phyloP scores from a whole-genome alignment of 371 early-diverging fungal species.

The Blastocladiella emersonii region DNA sequence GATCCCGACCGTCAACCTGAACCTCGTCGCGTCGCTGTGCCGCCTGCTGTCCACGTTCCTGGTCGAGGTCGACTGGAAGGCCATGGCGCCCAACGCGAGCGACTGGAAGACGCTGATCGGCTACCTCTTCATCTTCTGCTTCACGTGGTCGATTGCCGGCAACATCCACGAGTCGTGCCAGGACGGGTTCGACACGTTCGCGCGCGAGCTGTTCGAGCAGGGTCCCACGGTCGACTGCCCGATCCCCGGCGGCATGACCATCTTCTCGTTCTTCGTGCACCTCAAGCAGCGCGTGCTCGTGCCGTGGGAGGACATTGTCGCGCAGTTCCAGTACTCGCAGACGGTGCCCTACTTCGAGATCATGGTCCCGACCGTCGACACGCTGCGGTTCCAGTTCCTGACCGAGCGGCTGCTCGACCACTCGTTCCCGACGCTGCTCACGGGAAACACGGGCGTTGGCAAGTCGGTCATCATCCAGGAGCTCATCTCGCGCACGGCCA shows the following conservation, averaged over 20 bases:
- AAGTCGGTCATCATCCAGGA: conserved; percentile 37
- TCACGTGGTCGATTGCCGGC: conserved; percentile 36
- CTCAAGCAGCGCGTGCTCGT: conserved; percentile 21
- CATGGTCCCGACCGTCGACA: conserved; percentile 42
- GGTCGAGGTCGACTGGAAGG: conserved; percentile 20
- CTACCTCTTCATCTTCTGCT: conserved; percentile 34
- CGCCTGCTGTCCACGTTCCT: conserved; percentile 27
- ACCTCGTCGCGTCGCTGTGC: conserved; percentile 28
- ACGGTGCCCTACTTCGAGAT: conserved; percentile 40
- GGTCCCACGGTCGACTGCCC: conserved; percentile 23
- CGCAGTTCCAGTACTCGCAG: conserved; percentile 26
- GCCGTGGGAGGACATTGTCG: conserved; percentile 37
- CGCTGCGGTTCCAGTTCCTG: conserved; percentile 33
- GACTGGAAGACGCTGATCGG: conserved; percentile 24
- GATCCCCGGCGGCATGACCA: conserved; percentile 24
- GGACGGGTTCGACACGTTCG: conserved; percentile 33
- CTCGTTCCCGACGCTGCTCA: conserved; percentile 28
- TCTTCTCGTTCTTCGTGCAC: conserved; percentile 34
- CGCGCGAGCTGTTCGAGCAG: conserved; percentile 27
- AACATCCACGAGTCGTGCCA: conserved; percentile 36
- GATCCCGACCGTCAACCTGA: conserved; percentile 27
- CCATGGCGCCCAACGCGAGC: conserved; percentile 11
- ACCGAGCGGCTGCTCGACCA: conserved; percentile 27
- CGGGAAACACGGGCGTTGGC: conserved; percentile 40
- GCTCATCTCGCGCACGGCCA: conserved; percentile 22